Evolutionary conservation across 441 rosid genomes (phyloP), one percentile per base, ranked within the genome.

Genomic region (Biscutella laevigata): DNA sequence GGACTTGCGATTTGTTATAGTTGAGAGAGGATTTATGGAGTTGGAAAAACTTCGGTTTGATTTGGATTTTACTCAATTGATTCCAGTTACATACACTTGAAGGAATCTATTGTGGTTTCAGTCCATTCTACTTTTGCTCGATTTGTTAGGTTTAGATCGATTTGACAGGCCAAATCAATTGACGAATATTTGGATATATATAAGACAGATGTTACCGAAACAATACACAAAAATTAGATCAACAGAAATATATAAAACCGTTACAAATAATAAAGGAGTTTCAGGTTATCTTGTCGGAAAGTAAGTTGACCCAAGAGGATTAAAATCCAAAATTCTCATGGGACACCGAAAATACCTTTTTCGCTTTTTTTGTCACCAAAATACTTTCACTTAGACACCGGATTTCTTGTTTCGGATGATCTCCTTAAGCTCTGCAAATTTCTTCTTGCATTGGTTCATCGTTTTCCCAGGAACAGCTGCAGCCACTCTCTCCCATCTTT

Each of bases 391-490:
- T 32, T 73, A 89, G 32, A 43, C 75, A 4, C 66, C 56, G 11
- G 19, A 74, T 70, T 86, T 88, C 83, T 92, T 84, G 86, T 37
- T 92, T 70, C 95, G 77, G 42, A 88, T 80, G 66, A 45, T 74
- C 70, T 88, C 99, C 74, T 82, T 92, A 45, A 92, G 79, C 66
- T 48, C 59, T 20, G 94, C 71, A 63, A 88, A 82, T 53, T 92
- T 86, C 71, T 86, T 92, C 92, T 80, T 88, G 84, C 99, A 92
- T 52, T 88, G 99, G 59, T 67, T 79, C 71, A 84, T 61, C 4
- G 89, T 86, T 71, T 84, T 92, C 64, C 97, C 95, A n/a, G 97
- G 99, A 64, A 92, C 94, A 19, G 95, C 88, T 26, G 97, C 74
- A 53, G 95, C 92, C 43, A 92, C 94, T 63, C 99, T 61, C 80